Evolutionary conservation across 2,329 filamentous ascomycete species (phyloP).

Genomic region (Alternaria panax): DNA sequence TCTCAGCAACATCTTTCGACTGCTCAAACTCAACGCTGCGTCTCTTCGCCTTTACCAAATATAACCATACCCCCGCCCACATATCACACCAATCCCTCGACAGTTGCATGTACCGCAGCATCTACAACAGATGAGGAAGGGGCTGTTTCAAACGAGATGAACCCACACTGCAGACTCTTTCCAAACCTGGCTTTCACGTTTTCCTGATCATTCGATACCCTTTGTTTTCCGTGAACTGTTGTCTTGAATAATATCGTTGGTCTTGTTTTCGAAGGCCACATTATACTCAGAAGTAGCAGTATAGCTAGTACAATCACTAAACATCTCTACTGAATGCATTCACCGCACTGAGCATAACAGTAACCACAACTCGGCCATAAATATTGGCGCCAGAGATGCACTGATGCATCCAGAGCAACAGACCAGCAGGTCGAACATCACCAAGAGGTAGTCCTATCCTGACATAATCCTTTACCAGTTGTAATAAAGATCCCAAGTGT

Average conservation of each 20-base stretch:
- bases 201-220: constrained; percentile 23
- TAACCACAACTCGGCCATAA: not conserved
- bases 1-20: not conserved
- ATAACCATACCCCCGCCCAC: not conserved
- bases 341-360: no score
- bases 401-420: no score
- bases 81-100: not conserved
- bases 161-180: constrained; percentile 5
- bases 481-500: not conserved
- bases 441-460: not conserved
- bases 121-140: not conserved
- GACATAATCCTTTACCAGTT: not conserved
- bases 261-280: not conserved
- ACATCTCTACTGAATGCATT: not conserved
- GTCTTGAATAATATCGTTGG: not conserved
- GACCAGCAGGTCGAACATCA: not conserved
- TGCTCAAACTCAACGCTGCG: not conserved
- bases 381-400: not conserved
- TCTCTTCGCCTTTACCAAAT: not conserved
- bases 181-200: constrained; percentile 21
- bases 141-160: not conserved
- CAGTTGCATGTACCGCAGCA: not conserved
- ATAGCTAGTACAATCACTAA: not conserved
- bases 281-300: not conserved
- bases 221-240: constrained; percentile 16